These are phyloP conservation scores for Filosporella fistucella DNA, from an alignment of 495 filamentous ascomycete genomes.

Conservation along the genomic window DNA sequence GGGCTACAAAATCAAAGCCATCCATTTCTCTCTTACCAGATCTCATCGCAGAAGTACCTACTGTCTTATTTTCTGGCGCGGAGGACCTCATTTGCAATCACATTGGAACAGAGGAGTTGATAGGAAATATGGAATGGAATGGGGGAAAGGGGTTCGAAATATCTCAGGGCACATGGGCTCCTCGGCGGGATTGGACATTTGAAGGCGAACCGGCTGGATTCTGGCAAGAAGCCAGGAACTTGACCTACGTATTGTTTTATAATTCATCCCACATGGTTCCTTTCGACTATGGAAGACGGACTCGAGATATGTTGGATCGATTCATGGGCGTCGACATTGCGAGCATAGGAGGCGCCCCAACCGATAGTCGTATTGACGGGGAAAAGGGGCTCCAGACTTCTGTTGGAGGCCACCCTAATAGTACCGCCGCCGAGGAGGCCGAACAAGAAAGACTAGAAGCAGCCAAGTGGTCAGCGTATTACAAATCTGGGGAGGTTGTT, in stretches of 20 bases:
- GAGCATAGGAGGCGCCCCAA: slow-evolving; percentile 79
- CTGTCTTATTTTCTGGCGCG: slow-evolving; percentile 88
- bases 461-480: slow-evolving; percentile 89
- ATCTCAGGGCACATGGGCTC: slow-evolving; percentile 85
- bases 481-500: slow-evolving; percentile 84
- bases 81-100: slow-evolving; percentile 97
- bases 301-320: slow-evolving; percentile 93
- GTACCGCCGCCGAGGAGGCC: slow-evolving; percentile 64
- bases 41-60: slow-evolving; percentile 67
- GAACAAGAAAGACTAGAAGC: slow-evolving; percentile 72
- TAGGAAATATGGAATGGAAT: slow-evolving; percentile 89
- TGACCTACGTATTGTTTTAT: slow-evolving; percentile 94
- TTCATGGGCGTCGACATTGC: slow-evolving; percentile 93
- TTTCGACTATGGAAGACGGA: slow-evolving; percentile 82
- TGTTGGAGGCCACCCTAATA: slow-evolving; percentile 84
- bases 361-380: slow-evolving; percentile 84
- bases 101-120: slow-evolving; percentile 86
- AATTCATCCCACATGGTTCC: slow-evolving; percentile 98
- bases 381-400: slow-evolving; percentile 82
- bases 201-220: slow-evolving; percentile 86
- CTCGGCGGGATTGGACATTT: slow-evolving; percentile 89
- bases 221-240: slow-evolving; percentile 89
- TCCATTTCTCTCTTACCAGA: slow-evolving; percentile 71
- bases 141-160: slow-evolving; percentile 87
- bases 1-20: slow-evolving; percentile 61